Conservation (phyloP, 2,329 filamentous ascomycete genomes). For the Fusarium duplospermum region DNA sequence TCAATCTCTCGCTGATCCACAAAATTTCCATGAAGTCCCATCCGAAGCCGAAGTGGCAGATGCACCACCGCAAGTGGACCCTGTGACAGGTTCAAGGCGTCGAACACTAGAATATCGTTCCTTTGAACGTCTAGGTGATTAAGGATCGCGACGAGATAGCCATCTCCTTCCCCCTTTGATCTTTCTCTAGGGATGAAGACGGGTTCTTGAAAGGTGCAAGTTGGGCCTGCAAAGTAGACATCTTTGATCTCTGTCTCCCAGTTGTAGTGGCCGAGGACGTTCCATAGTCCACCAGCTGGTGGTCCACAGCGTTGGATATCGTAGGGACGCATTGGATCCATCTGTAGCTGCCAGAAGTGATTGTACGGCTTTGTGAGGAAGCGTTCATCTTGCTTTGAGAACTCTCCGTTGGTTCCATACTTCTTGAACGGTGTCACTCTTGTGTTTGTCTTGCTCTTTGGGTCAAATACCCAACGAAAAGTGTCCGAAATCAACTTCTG, state of each 20-base stretch:
- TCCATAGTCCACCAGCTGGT: conserved; percentile 15
- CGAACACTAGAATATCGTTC: conserved; percentile 13
- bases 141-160: not conserved
- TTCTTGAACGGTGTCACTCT: not conserved
- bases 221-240: not conserved
- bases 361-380: conserved; percentile 13
- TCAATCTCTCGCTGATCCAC: conserved; percentile 17
- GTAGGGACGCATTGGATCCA: not conserved
- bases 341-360: conserved; percentile 20
- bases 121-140: conserved; percentile 16
- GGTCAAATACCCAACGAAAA: conserved; percentile 11
- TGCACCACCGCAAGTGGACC: conserved; percentile 7
- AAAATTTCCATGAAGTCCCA: conserved; percentile 24
- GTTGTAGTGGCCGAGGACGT: conserved; percentile 12
- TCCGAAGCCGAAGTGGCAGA: conserved; percentile 1
- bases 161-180: not conserved
- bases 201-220: conserved; percentile 8
- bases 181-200: conserved; percentile 11
- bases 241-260: conserved; percentile 11
- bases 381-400: conserved; percentile 16
- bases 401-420: conserved; percentile 15
- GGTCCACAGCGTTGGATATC: conserved; percentile 9
- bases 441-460: not conserved
- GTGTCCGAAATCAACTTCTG: conserved; percentile 11
- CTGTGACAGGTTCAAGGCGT: not conserved